A percentile compares a stretch with the other conserved stretches of the same genome.
Evolutionary conservation across 441 rosid genomes (phyloP).

Genomic region (Erysimum cheiri): DNA sequence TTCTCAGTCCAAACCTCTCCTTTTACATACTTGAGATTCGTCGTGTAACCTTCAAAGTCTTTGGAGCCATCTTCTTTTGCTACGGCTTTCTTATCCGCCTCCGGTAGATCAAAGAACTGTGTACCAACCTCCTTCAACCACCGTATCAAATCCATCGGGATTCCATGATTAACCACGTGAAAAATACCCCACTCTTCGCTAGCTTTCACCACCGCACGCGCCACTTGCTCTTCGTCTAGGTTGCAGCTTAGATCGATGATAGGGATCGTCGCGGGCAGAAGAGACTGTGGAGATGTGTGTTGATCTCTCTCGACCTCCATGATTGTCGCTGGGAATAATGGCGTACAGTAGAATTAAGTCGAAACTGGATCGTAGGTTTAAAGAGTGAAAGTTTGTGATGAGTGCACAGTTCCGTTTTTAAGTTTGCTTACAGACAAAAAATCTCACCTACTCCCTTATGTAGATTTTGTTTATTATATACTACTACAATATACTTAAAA

Average conservation of each 20-base stretch:
- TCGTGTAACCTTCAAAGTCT: constrained; percentile 64
- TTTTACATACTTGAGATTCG: constrained; percentile 45
- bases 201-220: constrained; percentile 41
- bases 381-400: not conserved
- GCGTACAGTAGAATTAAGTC: not conserved
- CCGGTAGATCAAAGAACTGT: constrained; percentile 66
- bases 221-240: constrained; percentile 31
- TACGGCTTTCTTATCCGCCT: constrained; percentile 56
- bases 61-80: constrained; percentile 47
- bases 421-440: too few species aligned
- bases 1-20: constrained; percentile 71
- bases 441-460: too few species aligned
- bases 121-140: constrained; percentile 57
- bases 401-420: too few species aligned
- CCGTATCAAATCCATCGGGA: constrained; percentile 48
- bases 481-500: not conserved
- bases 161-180: constrained; percentile 64
- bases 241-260: constrained; percentile 48
- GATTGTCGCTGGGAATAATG: not conserved
- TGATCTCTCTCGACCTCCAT: constrained; percentile 53
- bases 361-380: not conserved
- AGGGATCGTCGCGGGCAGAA: constrained; percentile 44
- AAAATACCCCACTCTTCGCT: constrained; percentile 59
- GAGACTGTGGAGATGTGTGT: constrained; percentile 18
- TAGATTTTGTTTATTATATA: not conserved